phyloP scores from a whole-genome alignment of 352 stramenopile genomes.

The Globisporangium nodosum region DNA sequence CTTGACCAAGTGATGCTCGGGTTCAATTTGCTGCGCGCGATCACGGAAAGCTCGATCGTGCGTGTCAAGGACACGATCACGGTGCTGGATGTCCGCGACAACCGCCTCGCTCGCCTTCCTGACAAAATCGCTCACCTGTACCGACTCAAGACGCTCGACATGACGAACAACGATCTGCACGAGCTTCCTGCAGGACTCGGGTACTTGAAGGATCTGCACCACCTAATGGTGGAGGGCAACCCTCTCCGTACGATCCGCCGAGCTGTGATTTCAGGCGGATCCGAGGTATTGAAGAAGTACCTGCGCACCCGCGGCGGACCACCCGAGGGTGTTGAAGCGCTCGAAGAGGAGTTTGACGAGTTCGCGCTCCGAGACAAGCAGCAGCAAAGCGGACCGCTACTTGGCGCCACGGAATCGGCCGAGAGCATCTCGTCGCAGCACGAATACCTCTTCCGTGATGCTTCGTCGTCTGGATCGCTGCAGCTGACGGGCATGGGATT shows the following conservation, averaged over 20 bases:
- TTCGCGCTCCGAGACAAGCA: slow-evolving; percentile 43
- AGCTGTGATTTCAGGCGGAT: slow-evolving; percentile 53
- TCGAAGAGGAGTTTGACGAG: slow-evolving; percentile 74
- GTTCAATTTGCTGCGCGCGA: slow-evolving; percentile 48
- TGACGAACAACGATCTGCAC: slow-evolving; percentile 80
- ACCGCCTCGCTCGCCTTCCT: slow-evolving; percentile 59
- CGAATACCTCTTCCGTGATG: slow-evolving; percentile 67
- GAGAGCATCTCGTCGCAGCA: slow-evolving; percentile 21
- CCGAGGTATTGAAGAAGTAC: slow-evolving; percentile 78
- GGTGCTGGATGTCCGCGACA: slow-evolving; percentile 74
- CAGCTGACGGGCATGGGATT: slow-evolving; percentile 58
- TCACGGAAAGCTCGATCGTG: slow-evolving; percentile 43
- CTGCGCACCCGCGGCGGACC: slow-evolving; percentile 65
- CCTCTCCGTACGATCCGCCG: slow-evolving; percentile 69
- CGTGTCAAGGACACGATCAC: slow-evolving; percentile 60
- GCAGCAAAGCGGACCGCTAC: slow-evolving; percentile 14
- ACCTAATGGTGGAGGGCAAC: slow-evolving; percentile 74
- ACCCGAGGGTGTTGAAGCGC: slow-evolving; percentile 44
- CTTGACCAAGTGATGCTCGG: slow-evolving; percentile 77
- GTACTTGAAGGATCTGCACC: slow-evolving; percentile 71
- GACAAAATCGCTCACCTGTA: slow-evolving; percentile 57
- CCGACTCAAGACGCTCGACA: slow-evolving; percentile 72
- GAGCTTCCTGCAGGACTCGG: slow-evolving; percentile 65
- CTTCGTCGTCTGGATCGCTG: slow-evolving; percentile 42
- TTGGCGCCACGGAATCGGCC: slow-evolving; percentile 6